Conservation (phyloP, 2,329 filamentous ascomycete species). For the Colletotrichum salicis region DNA sequence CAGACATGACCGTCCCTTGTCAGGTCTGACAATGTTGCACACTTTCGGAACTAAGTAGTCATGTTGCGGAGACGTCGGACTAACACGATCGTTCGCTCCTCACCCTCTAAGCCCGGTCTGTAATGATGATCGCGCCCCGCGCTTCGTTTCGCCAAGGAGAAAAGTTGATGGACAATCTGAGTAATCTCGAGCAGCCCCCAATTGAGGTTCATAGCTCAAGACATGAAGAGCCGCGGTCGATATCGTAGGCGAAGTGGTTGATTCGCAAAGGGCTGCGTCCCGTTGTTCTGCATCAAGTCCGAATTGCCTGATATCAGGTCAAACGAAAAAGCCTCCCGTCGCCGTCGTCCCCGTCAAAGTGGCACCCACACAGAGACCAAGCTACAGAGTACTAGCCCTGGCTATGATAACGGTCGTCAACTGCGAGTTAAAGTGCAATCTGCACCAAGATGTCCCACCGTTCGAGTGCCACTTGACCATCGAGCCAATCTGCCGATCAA, state of each 20-base stretch:
- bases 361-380: neutral
- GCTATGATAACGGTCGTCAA: neutral
- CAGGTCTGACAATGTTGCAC: constrained; percentile 11
- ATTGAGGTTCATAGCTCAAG: neutral
- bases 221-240: neutral
- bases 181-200: neutral
- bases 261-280: neutral
- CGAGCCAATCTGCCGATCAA: neutral
- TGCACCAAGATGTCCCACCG: neutral
- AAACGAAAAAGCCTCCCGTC: neutral
- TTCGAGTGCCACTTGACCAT: neutral
- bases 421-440: neutral
- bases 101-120: neutral
- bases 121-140: neutral
- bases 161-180: neutral
- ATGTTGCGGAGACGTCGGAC: neutral
- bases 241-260: neutral
- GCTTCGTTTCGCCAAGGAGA: neutral
- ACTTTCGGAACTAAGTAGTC: neutral
- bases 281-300: neutral
- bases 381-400: neutral
- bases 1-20: constrained; percentile 18
- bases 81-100: neutral
- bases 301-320: neutral
- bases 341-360: neutral